These are phyloP conservation scores for Citrus australasica DNA, from an alignment of 345 rosid genomes.

Conservation along the genomic window DNA sequence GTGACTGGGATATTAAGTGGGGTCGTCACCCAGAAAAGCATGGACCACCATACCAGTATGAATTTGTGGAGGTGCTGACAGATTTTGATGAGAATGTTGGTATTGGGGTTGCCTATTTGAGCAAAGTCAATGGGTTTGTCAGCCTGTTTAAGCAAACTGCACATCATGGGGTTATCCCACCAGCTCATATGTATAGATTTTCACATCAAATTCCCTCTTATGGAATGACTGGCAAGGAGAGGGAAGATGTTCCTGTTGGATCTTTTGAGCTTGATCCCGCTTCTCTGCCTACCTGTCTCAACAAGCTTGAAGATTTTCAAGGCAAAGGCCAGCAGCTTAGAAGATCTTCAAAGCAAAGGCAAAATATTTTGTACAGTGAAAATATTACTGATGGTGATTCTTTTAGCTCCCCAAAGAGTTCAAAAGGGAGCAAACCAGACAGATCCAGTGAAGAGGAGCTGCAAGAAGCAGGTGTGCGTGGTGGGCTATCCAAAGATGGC, in stretches of 20 bases:
- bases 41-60: conserved; percentile 45
- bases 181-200: conserved; percentile 57
- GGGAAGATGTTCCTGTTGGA: conserved; percentile 64
- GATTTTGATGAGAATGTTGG: conserved; percentile 49
- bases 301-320: background rate
- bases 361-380: conserved; percentile 22
- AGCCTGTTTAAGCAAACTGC: conserved; percentile 46
- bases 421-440: conserved; percentile 24
- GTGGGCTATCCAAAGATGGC: conserved; percentile 19
- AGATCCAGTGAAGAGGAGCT: conserved; percentile 14
- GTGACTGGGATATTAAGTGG: conserved; percentile 67
- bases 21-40: conserved; percentile 40
- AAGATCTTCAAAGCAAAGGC: conserved; percentile 27
- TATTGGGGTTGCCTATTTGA: conserved; percentile 59
- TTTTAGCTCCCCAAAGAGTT: conserved; percentile 29
- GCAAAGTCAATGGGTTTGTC: conserved; percentile 77
- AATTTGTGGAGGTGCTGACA: conserved; percentile 64
- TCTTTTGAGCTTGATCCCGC: conserved; percentile 81
- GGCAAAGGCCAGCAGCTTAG: too few species aligned
- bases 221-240: conserved; percentile 70
- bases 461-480: conserved; percentile 14
- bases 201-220: conserved; percentile 71
- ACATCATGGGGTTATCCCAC: conserved; percentile 25
- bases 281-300: conserved; percentile 44
- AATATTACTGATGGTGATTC: conserved; percentile 23